These are phyloP conservation scores for Chaetomium cochliodes DNA, from an alignment of 495 filamentous ascomycete species.

Conservation along the genomic window DNA sequence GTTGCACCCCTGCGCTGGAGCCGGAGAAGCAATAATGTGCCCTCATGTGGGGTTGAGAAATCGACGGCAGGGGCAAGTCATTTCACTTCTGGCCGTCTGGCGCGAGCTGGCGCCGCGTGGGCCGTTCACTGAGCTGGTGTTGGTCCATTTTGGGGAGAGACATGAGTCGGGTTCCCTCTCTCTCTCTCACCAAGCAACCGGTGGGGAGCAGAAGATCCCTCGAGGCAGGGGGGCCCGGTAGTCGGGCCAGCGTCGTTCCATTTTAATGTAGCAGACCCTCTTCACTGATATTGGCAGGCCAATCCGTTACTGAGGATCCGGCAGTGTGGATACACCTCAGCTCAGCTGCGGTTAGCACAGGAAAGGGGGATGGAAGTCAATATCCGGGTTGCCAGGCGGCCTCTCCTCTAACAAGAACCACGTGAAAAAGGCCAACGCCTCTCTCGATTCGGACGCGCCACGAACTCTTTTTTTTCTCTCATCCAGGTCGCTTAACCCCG, in stretches of 20 bases:
- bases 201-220: neutral
- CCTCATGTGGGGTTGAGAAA: neutral
- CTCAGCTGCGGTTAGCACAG: neutral
- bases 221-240: neutral
- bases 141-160: neutral
- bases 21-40: slow-evolving; percentile 4
- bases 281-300: neutral
- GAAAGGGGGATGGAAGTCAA: neutral
- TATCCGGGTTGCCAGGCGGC: neutral
- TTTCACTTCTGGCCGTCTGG: neutral
- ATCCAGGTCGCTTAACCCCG: neutral
- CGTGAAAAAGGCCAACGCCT: neutral
- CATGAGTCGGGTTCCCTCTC: neutral
- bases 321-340: neutral
- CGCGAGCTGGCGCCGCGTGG: neutral
- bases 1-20: slow-evolving; percentile 13
- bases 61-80: neutral
- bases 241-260: neutral
- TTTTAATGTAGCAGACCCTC: neutral
- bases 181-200: neutral
- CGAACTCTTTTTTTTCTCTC: neutral
- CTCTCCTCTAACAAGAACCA: neutral
- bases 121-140: neutral
- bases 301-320: neutral
- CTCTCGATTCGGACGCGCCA: neutral